Percentiles rank a stretch among this genome's conserved stretches.
Conservation (phyloP, 805 yeast species). For the Danielia reshetovae region DNA sequence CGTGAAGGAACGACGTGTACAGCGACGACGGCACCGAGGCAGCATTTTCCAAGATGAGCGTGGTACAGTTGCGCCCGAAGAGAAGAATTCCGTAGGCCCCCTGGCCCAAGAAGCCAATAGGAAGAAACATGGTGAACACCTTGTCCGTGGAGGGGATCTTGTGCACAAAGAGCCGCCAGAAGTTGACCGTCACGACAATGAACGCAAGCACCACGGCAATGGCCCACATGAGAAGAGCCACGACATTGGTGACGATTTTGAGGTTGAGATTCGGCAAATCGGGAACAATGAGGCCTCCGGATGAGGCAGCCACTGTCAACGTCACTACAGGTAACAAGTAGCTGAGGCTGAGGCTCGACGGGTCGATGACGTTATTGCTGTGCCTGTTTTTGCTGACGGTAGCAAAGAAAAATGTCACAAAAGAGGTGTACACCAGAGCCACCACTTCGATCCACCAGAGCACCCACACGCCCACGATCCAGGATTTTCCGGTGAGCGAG, state of each 20-base stretch:
- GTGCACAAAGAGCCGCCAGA: conserved; percentile 54
- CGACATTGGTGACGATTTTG: conserved; percentile 49
- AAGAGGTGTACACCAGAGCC: conserved; percentile 54
- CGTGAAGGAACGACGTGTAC: conserved; percentile 10
- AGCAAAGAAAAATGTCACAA: conserved; percentile 53
- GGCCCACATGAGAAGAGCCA: conserved; percentile 61
- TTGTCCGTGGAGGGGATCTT: conserved; percentile 54
- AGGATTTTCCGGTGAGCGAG: conserved; percentile 35
- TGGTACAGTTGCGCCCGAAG: conserved; percentile 43
- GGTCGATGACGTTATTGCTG: conserved; percentile 17
- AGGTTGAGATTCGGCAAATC: conserved; percentile 40
- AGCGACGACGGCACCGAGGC: conserved; percentile 4
- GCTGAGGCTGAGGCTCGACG: conserved; percentile 47
- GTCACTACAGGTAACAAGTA: conserved; percentile 76
- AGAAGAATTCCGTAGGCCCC: conserved; percentile 67
- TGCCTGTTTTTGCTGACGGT: conserved; percentile 37
- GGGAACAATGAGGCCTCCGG: conserved; percentile 55
- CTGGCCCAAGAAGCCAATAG: conserved; percentile 84
- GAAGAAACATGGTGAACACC: conserved; percentile 68
- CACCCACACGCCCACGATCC: conserved; percentile 51
- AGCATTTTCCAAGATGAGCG: conserved; percentile 16
- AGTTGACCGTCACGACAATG: conserved; percentile 50
- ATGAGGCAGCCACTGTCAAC: conserved; percentile 67
- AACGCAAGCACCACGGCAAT: conserved; percentile 63
- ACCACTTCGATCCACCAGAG: conserved; percentile 73